phyloP scores from a whole-genome alignment of 768 basidiomycete genomes.

The Tulasnella sp. region DNA sequence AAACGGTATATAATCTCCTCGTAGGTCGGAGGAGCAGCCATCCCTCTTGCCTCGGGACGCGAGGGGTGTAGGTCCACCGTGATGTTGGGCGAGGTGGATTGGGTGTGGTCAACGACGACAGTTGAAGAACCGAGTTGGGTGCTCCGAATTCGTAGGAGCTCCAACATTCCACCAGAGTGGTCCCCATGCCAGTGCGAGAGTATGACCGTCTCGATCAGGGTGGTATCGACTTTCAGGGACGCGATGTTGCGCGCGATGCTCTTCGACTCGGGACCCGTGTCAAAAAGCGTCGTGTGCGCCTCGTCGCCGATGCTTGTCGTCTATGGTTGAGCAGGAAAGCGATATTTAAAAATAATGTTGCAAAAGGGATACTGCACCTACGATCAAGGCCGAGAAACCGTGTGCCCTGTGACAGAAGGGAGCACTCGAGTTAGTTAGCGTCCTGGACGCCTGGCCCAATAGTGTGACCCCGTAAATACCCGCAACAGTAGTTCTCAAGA shows the following conservation, averaged over 20 bases:
- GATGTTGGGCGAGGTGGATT: conserved; percentile 35
- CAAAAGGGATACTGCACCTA: conserved; percentile 36
- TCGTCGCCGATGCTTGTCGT: conserved; percentile 48
- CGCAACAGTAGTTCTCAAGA: conserved; percentile 64
- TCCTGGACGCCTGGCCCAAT: conserved; percentile 30
- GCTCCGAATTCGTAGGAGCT: conserved; percentile 20
- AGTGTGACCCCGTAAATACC: not conserved
- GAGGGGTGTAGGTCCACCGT: conserved; percentile 72
- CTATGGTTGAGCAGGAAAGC: conserved; percentile 35
- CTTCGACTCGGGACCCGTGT: conserved; percentile 74
- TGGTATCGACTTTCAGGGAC: conserved; percentile 54
- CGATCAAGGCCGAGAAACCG: conserved; percentile 77
- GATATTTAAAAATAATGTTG: not conserved
- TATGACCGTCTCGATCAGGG: conserved; percentile 57
- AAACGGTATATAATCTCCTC: conserved; percentile 57
- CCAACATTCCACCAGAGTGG: conserved; percentile 61
- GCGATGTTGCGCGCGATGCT: conserved; percentile 69
- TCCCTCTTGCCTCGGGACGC: conserved; percentile 68
- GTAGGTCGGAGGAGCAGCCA: conserved; percentile 58
- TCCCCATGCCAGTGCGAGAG: conserved; percentile 75
- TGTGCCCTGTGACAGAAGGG: conserved; percentile 56
- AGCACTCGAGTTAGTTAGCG: conserved; percentile 38
- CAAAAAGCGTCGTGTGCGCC: conserved; percentile 63
- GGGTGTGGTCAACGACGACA: conserved; percentile 19
- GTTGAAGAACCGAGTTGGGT: not conserved